phyloP scores from a whole-genome alignment of 164 flowering plant species.

The Vitis cinerea region DNA sequence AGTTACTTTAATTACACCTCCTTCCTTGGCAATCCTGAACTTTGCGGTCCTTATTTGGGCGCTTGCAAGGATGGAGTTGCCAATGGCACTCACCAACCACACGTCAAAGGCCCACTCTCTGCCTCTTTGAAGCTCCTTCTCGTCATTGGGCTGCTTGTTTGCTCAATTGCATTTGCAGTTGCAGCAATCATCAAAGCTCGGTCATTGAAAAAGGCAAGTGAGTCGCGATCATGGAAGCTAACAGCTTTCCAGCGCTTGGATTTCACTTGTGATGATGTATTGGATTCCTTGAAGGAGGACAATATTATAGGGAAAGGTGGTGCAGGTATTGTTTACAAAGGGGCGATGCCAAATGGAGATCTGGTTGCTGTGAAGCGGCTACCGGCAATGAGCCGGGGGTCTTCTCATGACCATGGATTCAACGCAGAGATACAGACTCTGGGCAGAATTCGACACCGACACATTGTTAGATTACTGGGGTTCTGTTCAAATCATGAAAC shows the following conservation, averaged over 20 bases:
- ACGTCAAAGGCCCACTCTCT: constrained; percentile 64
- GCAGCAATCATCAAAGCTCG: constrained; percentile 90
- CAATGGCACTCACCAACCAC: constrained; percentile 40
- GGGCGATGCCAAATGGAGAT: constrained; percentile 80
- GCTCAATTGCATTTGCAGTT: constrained; percentile 86
- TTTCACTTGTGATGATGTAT: constrained; percentile 82
- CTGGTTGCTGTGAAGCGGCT: constrained; percentile 89
- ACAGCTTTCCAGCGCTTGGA: constrained; percentile 95
- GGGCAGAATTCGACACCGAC: constrained; percentile 92
- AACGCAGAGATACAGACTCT: constrained; percentile 96
- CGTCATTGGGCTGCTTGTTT: constrained; percentile 83
- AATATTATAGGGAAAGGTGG: constrained; percentile 99
- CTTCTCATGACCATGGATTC: constrained; percentile 94
- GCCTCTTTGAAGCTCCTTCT: constrained; percentile 81
- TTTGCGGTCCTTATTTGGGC: constrained; percentile 87
- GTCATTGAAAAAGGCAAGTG: constrained; percentile 74
- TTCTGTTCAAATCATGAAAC: constrained; percentile 96
- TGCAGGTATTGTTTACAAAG: constrained; percentile 96
- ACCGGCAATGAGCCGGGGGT: constrained; percentile 88
- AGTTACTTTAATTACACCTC: constrained; percentile 92
- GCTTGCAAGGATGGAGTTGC: constrained; percentile 70
- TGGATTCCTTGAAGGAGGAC: constrained; percentile 88
- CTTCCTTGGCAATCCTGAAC: constrained; percentile 83
- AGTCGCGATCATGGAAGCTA: constrained; percentile 81
- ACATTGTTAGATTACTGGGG: constrained; percentile 87